Conservation (phyloP, 345 rosid species). For the Chamaenerion angustifolium region DNA sequence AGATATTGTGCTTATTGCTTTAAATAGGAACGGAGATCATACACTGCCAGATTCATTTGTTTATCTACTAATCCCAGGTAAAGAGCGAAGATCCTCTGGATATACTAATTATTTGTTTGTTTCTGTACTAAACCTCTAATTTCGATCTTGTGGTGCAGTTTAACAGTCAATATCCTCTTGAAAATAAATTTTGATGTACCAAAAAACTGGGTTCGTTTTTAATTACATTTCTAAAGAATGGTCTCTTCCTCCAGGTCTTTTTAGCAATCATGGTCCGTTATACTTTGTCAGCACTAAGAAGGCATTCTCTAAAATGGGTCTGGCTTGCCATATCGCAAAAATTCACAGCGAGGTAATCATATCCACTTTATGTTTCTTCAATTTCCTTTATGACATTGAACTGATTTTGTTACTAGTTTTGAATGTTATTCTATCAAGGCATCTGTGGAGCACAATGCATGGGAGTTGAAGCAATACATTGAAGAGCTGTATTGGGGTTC, state of each 20-base stretch:
- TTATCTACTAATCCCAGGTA: slow-evolving; percentile 62
- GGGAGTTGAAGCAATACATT: slow-evolving; percentile 55
- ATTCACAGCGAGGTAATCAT: slow-evolving; percentile 56
- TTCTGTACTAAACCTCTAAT: neutral
- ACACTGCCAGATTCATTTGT: slow-evolving; percentile 38
- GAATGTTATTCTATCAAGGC: slow-evolving; percentile 22
- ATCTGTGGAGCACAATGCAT: slow-evolving; percentile 62
- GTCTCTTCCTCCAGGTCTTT: slow-evolving; percentile 33
- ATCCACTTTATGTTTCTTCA: neutral
- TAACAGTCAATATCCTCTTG: no score
- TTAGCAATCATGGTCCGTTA: slow-evolving; percentile 59
- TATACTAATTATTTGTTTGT: neutral
- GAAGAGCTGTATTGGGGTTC: slow-evolving; percentile 75
- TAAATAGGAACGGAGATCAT: slow-evolving; percentile 52
- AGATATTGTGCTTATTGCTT: neutral
- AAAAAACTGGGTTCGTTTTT: no score
- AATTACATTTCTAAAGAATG: neutral
- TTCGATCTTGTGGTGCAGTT: neutral
- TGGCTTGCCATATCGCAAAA: slow-evolving; percentile 55
- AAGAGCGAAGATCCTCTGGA: neutral
- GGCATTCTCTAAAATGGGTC: slow-evolving; percentile 58
- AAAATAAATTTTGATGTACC: no score
- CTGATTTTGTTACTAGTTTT: neutral
- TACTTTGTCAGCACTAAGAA: slow-evolving; percentile 54
- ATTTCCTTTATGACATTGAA: neutral